phyloP scores from a whole-genome alignment of 495 filamentous ascomycete species.

The Xylaria sp. region DNA sequence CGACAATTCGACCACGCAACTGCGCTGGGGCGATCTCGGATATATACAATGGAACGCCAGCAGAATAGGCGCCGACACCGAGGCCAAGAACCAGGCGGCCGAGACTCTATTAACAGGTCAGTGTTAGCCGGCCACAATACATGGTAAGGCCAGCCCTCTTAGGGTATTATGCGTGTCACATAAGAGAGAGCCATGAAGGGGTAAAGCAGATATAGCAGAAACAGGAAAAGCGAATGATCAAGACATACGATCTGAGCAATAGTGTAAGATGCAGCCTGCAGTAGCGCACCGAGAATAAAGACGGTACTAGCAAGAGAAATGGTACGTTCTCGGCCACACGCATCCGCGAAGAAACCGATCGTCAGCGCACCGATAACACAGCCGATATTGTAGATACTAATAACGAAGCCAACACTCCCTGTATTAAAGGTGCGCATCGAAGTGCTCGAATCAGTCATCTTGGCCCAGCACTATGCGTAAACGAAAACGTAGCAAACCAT shows the following conservation, averaged over 20 bases:
- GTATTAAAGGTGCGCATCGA: not conserved
- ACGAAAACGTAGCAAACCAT: not conserved
- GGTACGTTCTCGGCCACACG: slow-evolving; percentile 47
- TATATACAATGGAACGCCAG: slow-evolving; percentile 57
- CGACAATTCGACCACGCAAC: slow-evolving; percentile 58
- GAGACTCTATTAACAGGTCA: slow-evolving; percentile 27
- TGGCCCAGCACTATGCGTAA: not conserved
- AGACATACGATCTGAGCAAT: slow-evolving; percentile 36
- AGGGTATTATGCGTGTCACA: not conserved
- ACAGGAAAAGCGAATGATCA: not conserved
- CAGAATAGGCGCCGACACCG: slow-evolving; percentile 58
- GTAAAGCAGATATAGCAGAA: not conserved
- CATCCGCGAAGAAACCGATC: slow-evolving; percentile 48
- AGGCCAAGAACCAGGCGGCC: slow-evolving; percentile 45
- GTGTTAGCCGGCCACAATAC: slow-evolving; percentile 14
- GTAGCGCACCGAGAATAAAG: slow-evolving; percentile 44
- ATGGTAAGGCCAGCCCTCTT: not conserved
- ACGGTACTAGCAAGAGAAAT: slow-evolving; percentile 45
- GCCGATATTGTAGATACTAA: slow-evolving; percentile 46
- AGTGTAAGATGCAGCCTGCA: slow-evolving; percentile 36
- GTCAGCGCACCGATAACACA: slow-evolving; percentile 48
- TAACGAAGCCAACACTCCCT: slow-evolving; percentile 38
- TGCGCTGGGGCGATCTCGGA: slow-evolving; percentile 59
- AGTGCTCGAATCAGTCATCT: not conserved
- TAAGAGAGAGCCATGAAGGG: not conserved